Base-by-base conservation (phyloP, 2,329 filamentous ascomycete genomes). In the Aspergillus sp. region DNA sequence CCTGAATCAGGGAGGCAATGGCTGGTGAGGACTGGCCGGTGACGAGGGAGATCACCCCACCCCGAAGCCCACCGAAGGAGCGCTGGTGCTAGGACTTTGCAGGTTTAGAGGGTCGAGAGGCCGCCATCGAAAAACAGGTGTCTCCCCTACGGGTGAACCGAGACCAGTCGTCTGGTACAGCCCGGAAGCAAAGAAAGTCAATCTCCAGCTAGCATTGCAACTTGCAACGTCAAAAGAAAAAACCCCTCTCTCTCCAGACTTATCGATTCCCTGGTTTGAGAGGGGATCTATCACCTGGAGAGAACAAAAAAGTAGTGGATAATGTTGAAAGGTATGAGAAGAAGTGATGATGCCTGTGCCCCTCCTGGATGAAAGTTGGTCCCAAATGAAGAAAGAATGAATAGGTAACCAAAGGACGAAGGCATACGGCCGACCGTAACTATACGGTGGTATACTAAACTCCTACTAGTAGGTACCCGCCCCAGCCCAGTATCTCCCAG, bases 31-130 rank as follows among this genome's bases (percentile, higher is more conserved):
- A 67, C 62, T 67, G 64, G 66, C 59, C 58, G 65, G 62, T 56
- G 54, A 58, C 41, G 56, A 59, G 58, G 65, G 66, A 69, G 67
- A 69, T 69, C 67, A 60, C 67, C 61, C 67, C 67, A 65, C 66
- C 61, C 47, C 56, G 48, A 48, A 66, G 62, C 55, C 66, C 63
- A 67, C 64, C 60, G 54, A 56, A 61, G 64, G 60, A 62, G 59
- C 59, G 60, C 59, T 61, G 61, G 61, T 67, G 60, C 59, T 64
- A 63, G 60, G 59, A 61, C 58, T 61, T 48, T 61, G 54, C 57
- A 64, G 63, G 57, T 47, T 61, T 42, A 49, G 58, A 58, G 49
- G 42, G 42, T 54, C 52, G 48, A 52, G 49, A 44, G 30, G 36
- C 42, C 23, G 44, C 47, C 30, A 41, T 54, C 48, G 50, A 41